Evolutionary conservation across 108 stramenopile genomes (phyloP), one percentile per base, ranked within the genome.

Genomic region (Pseudonitzschia multiseries): DNA sequence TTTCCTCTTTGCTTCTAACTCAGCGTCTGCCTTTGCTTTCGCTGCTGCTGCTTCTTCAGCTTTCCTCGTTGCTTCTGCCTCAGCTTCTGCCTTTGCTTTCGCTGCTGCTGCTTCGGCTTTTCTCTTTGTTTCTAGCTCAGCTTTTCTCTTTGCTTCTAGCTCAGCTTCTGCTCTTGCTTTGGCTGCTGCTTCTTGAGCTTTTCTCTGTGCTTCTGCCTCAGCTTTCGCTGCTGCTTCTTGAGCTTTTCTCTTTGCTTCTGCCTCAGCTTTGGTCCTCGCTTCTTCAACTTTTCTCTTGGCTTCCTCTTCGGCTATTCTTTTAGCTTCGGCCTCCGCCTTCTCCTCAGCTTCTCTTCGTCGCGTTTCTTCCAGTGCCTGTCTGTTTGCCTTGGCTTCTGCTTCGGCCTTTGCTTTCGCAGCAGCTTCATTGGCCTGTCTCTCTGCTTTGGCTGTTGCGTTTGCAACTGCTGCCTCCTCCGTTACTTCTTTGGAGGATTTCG

Each of bases 31-130:
- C 24, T 54, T 8, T 2, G 53, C 53, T 54, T 54, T 54, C 24
- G 22, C 53, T 54, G n/a, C n/a, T n/a, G n/a, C n/a, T n/a, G n/a
- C 53, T 8, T 54, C 53, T 24, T 54, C 53, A 54, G 53, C 53
- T 4, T 21, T 24, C 8, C 21, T 24, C 24, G 2, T 54, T 2
- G 53, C 53, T 54, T 54, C 36, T 2, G 53, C 24, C 24, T 36
- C 36, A 6, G 36, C 36, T 36, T 36, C 36, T 5, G 36, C 36
- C 36, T 36, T 36, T 36, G 4, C 6, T 6, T 36, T 36, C 4
- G 36, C 36, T 36, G n/a, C n/a, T n/a, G n/a, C n/a, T n/a, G n/a
- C n/a, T n/a, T n/a, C n/a, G n/a, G n/a, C n/a, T n/a, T n/a, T n/a
- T n/a, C n/a, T n/a, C n/a, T n/a, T n/a, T n/a, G n/a, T n/a, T n/a